Evolutionary conservation across 208 protist species (phyloP).

Genomic region (Trypanosoma rangeli): DNA sequence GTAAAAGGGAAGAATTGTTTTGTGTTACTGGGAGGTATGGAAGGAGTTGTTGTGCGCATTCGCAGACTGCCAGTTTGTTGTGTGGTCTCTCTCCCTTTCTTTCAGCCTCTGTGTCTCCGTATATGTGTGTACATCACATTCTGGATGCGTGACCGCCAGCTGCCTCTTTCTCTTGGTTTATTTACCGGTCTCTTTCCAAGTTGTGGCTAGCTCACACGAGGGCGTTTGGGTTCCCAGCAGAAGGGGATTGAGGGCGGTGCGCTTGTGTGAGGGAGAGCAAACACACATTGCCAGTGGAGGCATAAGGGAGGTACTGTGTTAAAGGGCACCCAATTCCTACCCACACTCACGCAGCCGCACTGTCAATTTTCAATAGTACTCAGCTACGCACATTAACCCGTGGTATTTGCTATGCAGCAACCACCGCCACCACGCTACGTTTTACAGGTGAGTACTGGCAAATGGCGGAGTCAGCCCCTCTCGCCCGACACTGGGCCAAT

Average conservation of each 20-base stretch:
- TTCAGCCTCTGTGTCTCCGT: background rate
- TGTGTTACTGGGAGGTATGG: background rate
- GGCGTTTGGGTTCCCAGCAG: background rate
- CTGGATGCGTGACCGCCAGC: background rate
- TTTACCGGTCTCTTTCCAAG: background rate
- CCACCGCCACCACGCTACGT: conserved; percentile 31
- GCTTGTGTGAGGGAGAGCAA: background rate
- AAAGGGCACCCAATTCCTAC: background rate
- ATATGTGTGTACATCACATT: conserved; percentile 3
- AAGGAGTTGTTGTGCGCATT: background rate
- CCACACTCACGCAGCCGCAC: background rate
- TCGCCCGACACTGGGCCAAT: background rate
- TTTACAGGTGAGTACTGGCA: conserved; percentile 25
- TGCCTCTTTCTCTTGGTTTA: background rate
- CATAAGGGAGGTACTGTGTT: background rate
- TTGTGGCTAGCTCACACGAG: background rate
- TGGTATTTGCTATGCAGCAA: conserved; percentile 11
- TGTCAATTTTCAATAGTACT: background rate
- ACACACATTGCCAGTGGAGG: background rate
- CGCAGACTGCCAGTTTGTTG: background rate
- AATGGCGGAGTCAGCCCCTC: conserved; percentile 22
- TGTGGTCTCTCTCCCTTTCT: background rate
- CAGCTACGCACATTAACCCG: background rate
- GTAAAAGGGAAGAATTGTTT: background rate
- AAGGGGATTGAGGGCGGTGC: background rate